A percentile compares a stretch with the other conserved stretches of the same genome.
Conservation (phyloP, 805 yeast species). For the Crinitomyces ghanaensis region DNA sequence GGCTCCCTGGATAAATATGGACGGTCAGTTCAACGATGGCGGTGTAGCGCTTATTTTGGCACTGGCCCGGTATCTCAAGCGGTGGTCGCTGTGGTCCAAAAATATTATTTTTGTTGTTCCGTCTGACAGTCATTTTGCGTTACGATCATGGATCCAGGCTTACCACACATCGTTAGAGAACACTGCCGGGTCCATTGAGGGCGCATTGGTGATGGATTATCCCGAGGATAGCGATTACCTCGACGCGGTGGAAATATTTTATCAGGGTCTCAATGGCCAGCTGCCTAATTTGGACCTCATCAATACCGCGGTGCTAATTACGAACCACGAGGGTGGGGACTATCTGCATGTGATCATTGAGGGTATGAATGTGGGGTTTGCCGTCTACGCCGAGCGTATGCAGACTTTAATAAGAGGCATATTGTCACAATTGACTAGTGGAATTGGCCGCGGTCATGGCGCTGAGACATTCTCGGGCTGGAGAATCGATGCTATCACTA, state of each 20-base stretch:
- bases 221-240: constrained; percentile 52
- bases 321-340: constrained; percentile 71
- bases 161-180: constrained; percentile 75
- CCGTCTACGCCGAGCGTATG: constrained; percentile 39
- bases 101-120: constrained; percentile 82
- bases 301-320: constrained; percentile 65
- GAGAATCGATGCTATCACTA: constrained; percentile 83
- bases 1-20: constrained; percentile 75
- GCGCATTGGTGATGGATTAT: constrained; percentile 77
- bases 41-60: constrained; percentile 67
- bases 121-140: constrained; percentile 51
- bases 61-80: constrained; percentile 64
- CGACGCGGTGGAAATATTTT: constrained; percentile 60
- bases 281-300: constrained; percentile 86
- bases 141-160: constrained; percentile 86
- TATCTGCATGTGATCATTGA: constrained; percentile 61
- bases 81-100: constrained; percentile 93
- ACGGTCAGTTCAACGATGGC: constrained; percentile 57
- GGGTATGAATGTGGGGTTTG: constrained; percentile 19
- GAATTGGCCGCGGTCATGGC: constrained; percentile 51
- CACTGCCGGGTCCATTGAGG: constrained; percentile 90
- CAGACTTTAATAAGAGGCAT: constrained; percentile 53
- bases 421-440: constrained; percentile 57
- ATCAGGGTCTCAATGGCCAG: constrained; percentile 91
- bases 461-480: constrained; percentile 92